Base-by-base conservation (phyloP, 306 rosid species). In the Quercus gilva region DNA sequence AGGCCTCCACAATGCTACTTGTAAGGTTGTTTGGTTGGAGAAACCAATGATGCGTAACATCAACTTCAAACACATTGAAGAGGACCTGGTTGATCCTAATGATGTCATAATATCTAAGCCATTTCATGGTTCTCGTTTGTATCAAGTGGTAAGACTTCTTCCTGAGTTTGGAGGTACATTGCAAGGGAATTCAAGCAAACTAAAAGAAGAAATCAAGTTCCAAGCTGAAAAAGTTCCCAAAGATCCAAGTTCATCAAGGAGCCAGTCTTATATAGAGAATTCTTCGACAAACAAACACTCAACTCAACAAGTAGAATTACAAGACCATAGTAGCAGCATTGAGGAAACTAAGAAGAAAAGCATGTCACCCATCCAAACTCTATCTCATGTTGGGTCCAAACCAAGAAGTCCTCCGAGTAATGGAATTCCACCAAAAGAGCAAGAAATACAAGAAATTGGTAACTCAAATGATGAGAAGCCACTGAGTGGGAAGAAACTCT, bases 21-120 rank as follows among this genome's bases (percentile, higher is more conserved):
- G 91, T 75, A 87, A 56, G 84, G 86, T 91, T 43, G 91, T 92
- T 69, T 94, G 97, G 98, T 84, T 94, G 52, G 85, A 82, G 18
- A 91, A 85, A 64, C 80, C 88, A 18, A 60, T 80, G 19, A 72
- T 68, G 15, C 69, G 65, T 2, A 76, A 49, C 25, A 28, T 83
- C 25, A 75, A 72, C 53, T 53, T 70, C 14, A 74, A 72, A 52
- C 43, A 14, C n/a, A 23, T 76, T 21, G 79, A 71, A 14, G 78
- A 78, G 52, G 79, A 64, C 56, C 72, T 26, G 33, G 74, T 77
- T 18, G 84, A 86, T 78, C 82, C 71, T 13, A 79, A 89, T 2
- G 97, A 92, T 76, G 43, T 76, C 43, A 74, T 91, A 52, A 73
- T 83, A 58, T 82, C 88, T 5, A 82, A 85, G 76, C 89, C 97